phyloP scores from a whole-genome alignment of 495 filamentous ascomycete species.

The Penicillium bialowiezense region DNA sequence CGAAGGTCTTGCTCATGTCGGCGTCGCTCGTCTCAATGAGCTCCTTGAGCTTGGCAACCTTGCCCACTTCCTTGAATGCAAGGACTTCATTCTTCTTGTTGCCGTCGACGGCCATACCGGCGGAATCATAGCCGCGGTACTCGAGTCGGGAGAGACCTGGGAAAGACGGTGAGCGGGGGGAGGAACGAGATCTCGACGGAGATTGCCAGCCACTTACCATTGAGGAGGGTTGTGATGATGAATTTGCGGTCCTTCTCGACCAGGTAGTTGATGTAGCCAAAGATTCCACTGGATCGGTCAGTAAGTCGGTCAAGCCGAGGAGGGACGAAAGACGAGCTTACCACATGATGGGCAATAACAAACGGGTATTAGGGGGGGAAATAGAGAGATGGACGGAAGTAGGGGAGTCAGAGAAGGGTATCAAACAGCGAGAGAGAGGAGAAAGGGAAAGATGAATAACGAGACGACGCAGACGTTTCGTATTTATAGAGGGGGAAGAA shows the following conservation, averaged over 20 bases:
- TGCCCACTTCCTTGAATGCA: slow-evolving; percentile 98
- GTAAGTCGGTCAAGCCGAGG: neutral
- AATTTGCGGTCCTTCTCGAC: slow-evolving; percentile 95
- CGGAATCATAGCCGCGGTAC: slow-evolving; percentile 97
- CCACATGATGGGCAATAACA: slow-evolving; percentile 37
- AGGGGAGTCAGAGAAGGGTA: neutral
- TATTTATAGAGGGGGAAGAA: slow-evolving; percentile 28
- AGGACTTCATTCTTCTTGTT: slow-evolving; percentile 98
- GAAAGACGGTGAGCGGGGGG: slow-evolving; percentile 8
- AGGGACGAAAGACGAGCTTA: slow-evolving; percentile 16
- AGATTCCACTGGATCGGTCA: slow-evolving; percentile 76
- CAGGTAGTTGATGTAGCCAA: slow-evolving; percentile 88
- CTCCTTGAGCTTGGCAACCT: slow-evolving; percentile 92
- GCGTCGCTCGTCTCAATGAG: slow-evolving; percentile 81
- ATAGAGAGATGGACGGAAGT: slow-evolving; percentile 3
- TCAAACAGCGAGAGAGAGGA: slow-evolving; percentile 3
- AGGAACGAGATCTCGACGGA: neutral
- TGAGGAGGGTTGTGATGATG: slow-evolving; percentile 93
- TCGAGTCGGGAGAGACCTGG: slow-evolving; percentile 81
- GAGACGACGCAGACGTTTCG: slow-evolving; percentile 14
- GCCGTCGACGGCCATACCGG: slow-evolving; percentile 92
- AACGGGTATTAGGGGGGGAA: too few relatives aligned
- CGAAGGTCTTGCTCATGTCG: slow-evolving; percentile 87
- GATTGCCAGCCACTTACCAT: slow-evolving; percentile 58
- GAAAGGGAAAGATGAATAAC: slow-evolving; percentile 12